Percentiles rank a stretch among this genome's conserved stretches.
Evolutionary conservation across 2,329 filamentous ascomycete species (phyloP).

Genomic region (Ceratocystis papillata): DNA sequence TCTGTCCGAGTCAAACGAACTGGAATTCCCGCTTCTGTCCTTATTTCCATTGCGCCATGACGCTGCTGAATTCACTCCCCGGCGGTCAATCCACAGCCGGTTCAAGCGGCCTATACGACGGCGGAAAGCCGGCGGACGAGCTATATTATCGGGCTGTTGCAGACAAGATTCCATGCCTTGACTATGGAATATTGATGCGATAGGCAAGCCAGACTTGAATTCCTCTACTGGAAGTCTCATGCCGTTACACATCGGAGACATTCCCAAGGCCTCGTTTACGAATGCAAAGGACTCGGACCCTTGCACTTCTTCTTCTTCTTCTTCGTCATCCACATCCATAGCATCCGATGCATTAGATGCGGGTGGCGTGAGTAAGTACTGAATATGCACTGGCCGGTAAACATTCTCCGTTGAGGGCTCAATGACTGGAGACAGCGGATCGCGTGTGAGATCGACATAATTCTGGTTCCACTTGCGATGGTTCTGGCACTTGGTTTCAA

Average conservation of each 20-base stretch:
- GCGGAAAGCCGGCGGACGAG: slow-evolving; percentile 56
- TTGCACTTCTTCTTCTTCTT: slow-evolving; percentile 11
- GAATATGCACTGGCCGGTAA: slow-evolving; percentile 62
- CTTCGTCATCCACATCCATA: slow-evolving; percentile 46
- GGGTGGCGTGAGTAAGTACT: slow-evolving; percentile 57
- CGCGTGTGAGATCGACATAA: slow-evolving; percentile 77
- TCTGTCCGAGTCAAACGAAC: slow-evolving; percentile 42
- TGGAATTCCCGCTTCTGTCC: slow-evolving; percentile 19
- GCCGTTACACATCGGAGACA: not conserved
- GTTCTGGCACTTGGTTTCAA: slow-evolving; percentile 77
- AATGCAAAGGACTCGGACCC: not conserved
- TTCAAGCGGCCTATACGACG: slow-evolving; percentile 76
- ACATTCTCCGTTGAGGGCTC: slow-evolving; percentile 51
- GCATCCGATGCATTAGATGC: slow-evolving; percentile 45
- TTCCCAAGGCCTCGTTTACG: not conserved
- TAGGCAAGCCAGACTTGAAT: slow-evolving; percentile 37
- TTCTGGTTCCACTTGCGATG: slow-evolving; percentile 87
- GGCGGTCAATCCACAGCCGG: slow-evolving; percentile 78
- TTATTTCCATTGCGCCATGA: slow-evolving; percentile 35
- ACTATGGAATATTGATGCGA: slow-evolving; percentile 33
- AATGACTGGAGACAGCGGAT: slow-evolving; percentile 66
- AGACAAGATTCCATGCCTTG: slow-evolving; percentile 25
- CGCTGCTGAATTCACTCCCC: slow-evolving; percentile 45
- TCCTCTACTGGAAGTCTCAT: slow-evolving; percentile 34
- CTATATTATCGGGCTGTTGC: not conserved